Evolutionary conservation across 2,329 filamentous ascomycete genomes (phyloP), one percentile per base, ranked within the genome.

Genomic region (Botrytis porri): DNA sequence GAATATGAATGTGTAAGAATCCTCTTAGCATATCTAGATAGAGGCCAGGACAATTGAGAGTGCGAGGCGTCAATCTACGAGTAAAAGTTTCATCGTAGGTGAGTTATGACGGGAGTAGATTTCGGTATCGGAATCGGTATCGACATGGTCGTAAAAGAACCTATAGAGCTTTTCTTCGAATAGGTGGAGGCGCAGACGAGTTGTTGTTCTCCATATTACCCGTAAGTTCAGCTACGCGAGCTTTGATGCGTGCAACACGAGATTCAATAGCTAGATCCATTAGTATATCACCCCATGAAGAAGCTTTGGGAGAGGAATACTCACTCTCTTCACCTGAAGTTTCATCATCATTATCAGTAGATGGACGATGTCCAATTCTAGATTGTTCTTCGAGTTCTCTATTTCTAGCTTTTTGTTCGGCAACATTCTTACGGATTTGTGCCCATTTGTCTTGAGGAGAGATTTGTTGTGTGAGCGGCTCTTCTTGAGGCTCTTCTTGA

Each of bases 161-260:
- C 3, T 67, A 67, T 41, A 67, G 64, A 67, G 67, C 16, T 25
- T 70, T 60, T 45, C 70, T 63, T 69, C 73, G 73, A 61, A 73
- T 41, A 37, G 66, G 70, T 63, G 73, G 74, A 66, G 73, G 74
- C 61, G 70, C 29, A 64, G 75, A 73, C 14, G 71, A 76, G 18
- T 63, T 73, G 25, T 54, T 73, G 25, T 48, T 64, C 59, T 95
- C 92, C 88, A 93, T 93, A 82, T 93, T 93, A 78, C 92, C 92
- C 2, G 96, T 99, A 78, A 99, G 84, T 82, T 98, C 94, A 70
- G 96, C 96, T 73, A 99, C 96, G 75, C 96, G 92, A 74, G 96
- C 96, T 84, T 98, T 98, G 87, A 99, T 99, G 76, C 96, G 93
- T 66, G 96, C 96, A 74, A 98, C 96, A 77, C 96, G 93, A 66